A percentile compares a stretch with the other conserved stretches of the same genome.
Evolutionary conservation across 1,139 yeast genomes (phyloP).

Genomic region (Pichia sp.): DNA sequence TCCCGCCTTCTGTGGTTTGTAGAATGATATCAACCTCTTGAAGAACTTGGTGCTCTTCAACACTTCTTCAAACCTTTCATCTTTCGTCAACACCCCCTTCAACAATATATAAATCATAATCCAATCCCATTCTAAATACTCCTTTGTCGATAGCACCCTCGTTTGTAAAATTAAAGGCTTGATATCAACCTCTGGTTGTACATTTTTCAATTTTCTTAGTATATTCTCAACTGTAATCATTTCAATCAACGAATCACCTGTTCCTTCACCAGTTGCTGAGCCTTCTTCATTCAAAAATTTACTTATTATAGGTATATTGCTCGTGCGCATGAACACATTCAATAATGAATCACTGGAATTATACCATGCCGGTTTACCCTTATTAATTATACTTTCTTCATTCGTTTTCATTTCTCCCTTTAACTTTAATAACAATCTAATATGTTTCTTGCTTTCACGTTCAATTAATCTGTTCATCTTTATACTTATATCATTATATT

Average conservation of each 20-base stretch:
- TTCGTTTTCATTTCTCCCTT: background rate
- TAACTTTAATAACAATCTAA: constrained; percentile 9
- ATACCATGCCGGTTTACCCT: background rate
- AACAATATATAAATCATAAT: constrained; percentile 56
- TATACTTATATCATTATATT: constrained; percentile 17
- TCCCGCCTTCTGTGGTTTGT: constrained; percentile 73
- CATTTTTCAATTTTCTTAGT: constrained; percentile 1
- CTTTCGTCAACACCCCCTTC: constrained; percentile 72
- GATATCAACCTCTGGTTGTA: constrained; percentile 48
- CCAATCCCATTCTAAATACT: constrained; percentile 88
- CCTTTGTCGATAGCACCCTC: constrained; percentile 69
- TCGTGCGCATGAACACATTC: background rate
- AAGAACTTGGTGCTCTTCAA: constrained; percentile 77
- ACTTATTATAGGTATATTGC: background rate
- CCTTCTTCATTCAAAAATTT: background rate
- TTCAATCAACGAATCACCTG: background rate
- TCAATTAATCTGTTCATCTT: constrained; percentile 24
- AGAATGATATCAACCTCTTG: constrained; percentile 78
- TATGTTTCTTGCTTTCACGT: constrained; percentile 22
- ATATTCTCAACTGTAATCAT: background rate
- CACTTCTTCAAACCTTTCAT: constrained; percentile 70
- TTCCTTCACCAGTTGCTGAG: background rate
- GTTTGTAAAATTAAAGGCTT: constrained; percentile 62
- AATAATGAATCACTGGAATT: background rate
- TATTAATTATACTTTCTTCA: background rate